Evolutionary conservation across 352 stramenopile genomes (phyloP).

Genomic region (Phytophthora multivora): DNA sequence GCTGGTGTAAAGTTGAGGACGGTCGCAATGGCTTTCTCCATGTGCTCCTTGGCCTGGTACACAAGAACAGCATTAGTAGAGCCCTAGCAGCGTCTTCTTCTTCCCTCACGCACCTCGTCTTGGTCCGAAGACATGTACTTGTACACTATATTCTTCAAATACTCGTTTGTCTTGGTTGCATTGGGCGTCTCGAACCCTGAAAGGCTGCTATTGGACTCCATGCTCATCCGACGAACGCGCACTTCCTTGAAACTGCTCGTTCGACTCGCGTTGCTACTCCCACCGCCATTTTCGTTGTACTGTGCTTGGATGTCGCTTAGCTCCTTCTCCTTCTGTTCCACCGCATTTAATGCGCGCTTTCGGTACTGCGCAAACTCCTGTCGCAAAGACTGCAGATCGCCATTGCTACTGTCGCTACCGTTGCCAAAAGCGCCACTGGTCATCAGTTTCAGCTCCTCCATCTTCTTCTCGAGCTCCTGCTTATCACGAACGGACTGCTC

Average conservation of each 20-base stretch:
- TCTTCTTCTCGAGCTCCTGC: slow-evolving; percentile 72
- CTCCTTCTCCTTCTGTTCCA: slow-evolving; percentile 86
- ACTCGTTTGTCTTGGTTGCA: slow-evolving; percentile 85
- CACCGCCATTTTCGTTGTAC: slow-evolving; percentile 48
- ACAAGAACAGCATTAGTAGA: slow-evolving; percentile 5
- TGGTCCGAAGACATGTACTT: slow-evolving; percentile 92
- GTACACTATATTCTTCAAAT: slow-evolving; percentile 92
- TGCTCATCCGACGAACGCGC: slow-evolving; percentile 70
- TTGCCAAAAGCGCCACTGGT: slow-evolving; percentile 39
- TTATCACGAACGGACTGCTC: slow-evolving; percentile 80
- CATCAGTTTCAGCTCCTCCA: slow-evolving; percentile 65
- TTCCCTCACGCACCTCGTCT: slow-evolving; percentile 50
- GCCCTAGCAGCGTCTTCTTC: background rate
- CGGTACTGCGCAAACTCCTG: slow-evolving; percentile 85
- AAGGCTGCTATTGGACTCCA: slow-evolving; percentile 78
- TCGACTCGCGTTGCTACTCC: slow-evolving; percentile 38
- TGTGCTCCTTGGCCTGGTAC: slow-evolving; percentile 78
- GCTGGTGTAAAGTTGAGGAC: slow-evolving; percentile 84
- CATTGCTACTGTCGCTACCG: slow-evolving; percentile 26
- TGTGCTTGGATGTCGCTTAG: slow-evolving; percentile 72
- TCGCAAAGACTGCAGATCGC: slow-evolving; percentile 70
- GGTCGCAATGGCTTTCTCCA: slow-evolving; percentile 89
- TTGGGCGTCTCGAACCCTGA: slow-evolving; percentile 83
- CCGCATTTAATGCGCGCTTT: slow-evolving; percentile 74
- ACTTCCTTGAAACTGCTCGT: slow-evolving; percentile 53